Percentiles rank a stretch among this genome's conserved stretches.
Evolutionary conservation across 2,329 filamentous ascomycete species (phyloP).

Genomic region (Pleurostoma richardsiae): DNA sequence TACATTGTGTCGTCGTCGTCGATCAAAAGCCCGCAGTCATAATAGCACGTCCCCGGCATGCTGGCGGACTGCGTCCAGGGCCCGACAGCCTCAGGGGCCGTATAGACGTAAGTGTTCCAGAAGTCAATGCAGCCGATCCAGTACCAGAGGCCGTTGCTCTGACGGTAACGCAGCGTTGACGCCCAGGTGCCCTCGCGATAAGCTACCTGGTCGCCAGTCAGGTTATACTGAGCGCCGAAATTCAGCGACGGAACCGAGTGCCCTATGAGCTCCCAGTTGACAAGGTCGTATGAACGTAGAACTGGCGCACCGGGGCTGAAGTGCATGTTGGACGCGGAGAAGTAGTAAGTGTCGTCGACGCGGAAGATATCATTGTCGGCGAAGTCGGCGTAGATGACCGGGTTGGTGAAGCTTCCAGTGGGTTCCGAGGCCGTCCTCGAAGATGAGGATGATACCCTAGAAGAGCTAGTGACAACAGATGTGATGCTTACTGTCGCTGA

Average conservation of each 20-base stretch:
- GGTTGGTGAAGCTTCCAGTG: neutral
- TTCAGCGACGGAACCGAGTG: constrained; percentile 38
- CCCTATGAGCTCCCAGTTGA: constrained; percentile 42
- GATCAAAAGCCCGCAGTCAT: constrained; percentile 52
- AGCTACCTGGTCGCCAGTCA: constrained; percentile 32
- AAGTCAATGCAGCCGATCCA: constrained; percentile 53
- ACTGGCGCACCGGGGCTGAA: constrained; percentile 41
- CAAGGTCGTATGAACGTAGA: constrained; percentile 48
- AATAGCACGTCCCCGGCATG: constrained; percentile 42
- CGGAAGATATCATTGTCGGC: constrained; percentile 17
- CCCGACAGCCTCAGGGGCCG: constrained; percentile 31
- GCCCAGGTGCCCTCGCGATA: constrained; percentile 54
- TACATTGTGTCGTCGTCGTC: constrained; percentile 57
- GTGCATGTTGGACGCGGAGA: constrained; percentile 4
- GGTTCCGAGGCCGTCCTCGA: too few relatives aligned
- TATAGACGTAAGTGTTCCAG: constrained; percentile 48
- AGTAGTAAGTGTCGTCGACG: neutral
- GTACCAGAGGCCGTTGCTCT: constrained; percentile 44
- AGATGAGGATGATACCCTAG: too few relatives aligned
- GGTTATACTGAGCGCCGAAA: constrained; percentile 43
- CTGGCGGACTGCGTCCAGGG: constrained; percentile 34
- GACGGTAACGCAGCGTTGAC: constrained; percentile 44
- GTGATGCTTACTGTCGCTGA: too few relatives aligned
- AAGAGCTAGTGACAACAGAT: too few relatives aligned
- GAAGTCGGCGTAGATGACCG: constrained; percentile 27